These are phyloP conservation scores for Dactylis glomerata DNA, from an alignment of 176 grass and related monocot species.

Conservation along the genomic window DNA sequence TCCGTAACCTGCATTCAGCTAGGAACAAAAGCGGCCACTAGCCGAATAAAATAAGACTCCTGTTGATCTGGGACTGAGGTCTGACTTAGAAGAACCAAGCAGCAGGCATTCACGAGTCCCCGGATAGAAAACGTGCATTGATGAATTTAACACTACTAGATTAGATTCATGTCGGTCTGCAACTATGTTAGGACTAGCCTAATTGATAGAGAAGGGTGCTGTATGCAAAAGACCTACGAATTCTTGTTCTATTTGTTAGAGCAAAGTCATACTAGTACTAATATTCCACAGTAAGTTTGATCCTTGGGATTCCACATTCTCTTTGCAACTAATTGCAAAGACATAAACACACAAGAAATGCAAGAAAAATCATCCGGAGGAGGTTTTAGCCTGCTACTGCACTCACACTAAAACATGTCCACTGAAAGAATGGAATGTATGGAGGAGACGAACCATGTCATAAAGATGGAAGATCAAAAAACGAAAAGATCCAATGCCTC, in stretches of 20 bases:
- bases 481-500: neutral
- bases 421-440: neutral
- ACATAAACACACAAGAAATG: neutral
- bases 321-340: neutral
- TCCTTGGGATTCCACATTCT: neutral
- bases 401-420: conserved; percentile 11
- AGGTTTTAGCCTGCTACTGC: conserved; percentile 15
- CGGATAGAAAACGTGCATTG: neutral
- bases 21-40: conserved; percentile 2
- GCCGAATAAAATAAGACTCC: conserved; percentile 15
- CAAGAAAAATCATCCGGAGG: too few species aligned
- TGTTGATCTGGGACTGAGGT: neutral
- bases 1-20: neutral
- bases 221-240: neutral
- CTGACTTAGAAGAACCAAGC: conserved; percentile 13
- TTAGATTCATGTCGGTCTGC: neutral
- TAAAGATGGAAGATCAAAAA: conserved; percentile 12
- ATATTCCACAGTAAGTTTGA: neutral
- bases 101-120: neutral
- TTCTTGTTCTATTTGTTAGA: neutral
- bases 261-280: neutral
- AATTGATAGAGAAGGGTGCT: neutral
- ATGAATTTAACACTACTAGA: neutral
- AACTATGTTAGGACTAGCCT: neutral
- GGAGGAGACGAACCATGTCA: neutral